Evolutionary conservation across 352 stramenopile species (phyloP), one percentile per base, ranked within the genome.

Genomic region (Phytophthora foliorum): DNA sequence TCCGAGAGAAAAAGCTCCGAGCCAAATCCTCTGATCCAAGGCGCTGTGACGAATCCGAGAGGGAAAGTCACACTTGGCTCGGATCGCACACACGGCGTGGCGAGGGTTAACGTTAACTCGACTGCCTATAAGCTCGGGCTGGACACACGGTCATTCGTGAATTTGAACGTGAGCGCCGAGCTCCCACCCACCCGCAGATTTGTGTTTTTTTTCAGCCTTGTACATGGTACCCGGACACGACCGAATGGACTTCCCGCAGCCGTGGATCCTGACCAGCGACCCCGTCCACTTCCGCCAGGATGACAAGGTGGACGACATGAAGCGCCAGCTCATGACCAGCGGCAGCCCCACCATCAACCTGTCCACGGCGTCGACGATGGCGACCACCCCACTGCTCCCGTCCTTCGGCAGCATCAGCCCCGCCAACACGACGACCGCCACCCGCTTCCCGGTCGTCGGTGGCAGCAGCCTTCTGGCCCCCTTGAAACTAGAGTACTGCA

Each of bases 371-470:
- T 70, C 67, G 16, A 67, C 73, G 24, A 59, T 67, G 16, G 41
- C 54, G 16, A 73, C 46, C 11, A 65, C 72, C 14, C 72, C 46
- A 6, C 57, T 80, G 31, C 66, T 85, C 5, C 77, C 79, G 55
- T 75, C 74, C 16, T 62, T 84, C 53, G 58, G 66, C 38, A 72
- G 48, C 51, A 88, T 89, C 56, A 89, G 80, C 36, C 83, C 84
- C 2, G 68, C 75, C 16, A 84, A 88, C 69, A 84, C 68, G 16
- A 74, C 72, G 5, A 46, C 63, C 0, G 32, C 57, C 17, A 63
- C 62, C 17, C 63, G 63, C 29, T 75, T 83, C 38, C 67, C 68
- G 8, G 39, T 69, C 34, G 52, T 57, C 21, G 42, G 56, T n/a
- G 38, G n/a, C 11, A 65, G 45, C 49, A 67, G 27, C 31, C 48